Evolutionary conservation across 2,329 filamentous ascomycete genomes (phyloP).

Genomic region (Exophiala calicioides): DNA sequence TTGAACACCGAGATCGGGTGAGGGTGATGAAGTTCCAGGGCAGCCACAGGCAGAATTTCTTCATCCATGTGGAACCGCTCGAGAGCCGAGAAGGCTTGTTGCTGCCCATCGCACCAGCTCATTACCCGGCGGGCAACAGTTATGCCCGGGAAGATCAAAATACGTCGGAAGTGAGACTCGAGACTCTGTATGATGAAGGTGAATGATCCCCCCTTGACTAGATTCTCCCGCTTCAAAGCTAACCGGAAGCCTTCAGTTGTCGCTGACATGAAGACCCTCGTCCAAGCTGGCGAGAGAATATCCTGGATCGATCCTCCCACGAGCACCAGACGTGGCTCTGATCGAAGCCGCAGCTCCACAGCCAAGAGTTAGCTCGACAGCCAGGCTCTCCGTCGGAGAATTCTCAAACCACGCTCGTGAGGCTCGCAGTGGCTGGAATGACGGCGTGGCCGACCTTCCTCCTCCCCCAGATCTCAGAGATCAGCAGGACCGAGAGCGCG

Average conservation of each 20-base stretch:
- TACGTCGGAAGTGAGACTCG: not conserved
- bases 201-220: not conserved
- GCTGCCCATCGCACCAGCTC: not conserved
- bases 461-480: not conserved
- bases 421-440: not conserved
- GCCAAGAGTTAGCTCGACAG: not conserved
- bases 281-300: slow-evolving; percentile 1
- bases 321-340: not conserved
- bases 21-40: not conserved
- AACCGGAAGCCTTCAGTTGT: not conserved
- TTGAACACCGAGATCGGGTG: not conserved
- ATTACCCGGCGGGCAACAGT: not conserved
- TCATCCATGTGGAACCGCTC: not conserved
- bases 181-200: slow-evolving; percentile 1
- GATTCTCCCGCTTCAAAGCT: not conserved
- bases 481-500: slow-evolving; percentile 1
- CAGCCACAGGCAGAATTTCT: not conserved
- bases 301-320: slow-evolving; percentile 1
- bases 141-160: not conserved
- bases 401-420: too few species aligned
- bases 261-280: not conserved
- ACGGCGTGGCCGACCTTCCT: not conserved
- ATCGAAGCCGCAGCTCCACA: slow-evolving; percentile 4
- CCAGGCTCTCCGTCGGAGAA: not conserved
- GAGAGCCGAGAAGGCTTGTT: not conserved